Conservation (phyloP, 345 rosid species). For the Populus ilicifolia region DNA sequence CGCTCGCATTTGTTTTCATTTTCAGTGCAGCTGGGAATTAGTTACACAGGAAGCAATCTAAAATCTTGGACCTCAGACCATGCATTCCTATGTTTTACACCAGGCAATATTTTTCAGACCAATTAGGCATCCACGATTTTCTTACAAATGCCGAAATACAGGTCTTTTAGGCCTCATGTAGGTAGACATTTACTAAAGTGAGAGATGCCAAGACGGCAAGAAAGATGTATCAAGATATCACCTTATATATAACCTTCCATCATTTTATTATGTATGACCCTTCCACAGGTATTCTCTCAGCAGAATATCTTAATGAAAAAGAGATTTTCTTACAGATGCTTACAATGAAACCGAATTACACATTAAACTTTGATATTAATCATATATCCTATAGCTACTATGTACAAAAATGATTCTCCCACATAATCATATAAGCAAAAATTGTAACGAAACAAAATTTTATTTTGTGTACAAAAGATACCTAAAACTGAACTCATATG, state of each 20-base stretch:
- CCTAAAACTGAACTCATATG: slow-evolving; percentile 75
- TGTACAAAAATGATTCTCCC: slow-evolving; percentile 27
- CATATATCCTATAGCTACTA: slow-evolving; percentile 19
- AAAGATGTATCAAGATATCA: neutral
- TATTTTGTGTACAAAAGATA: slow-evolving; percentile 48
- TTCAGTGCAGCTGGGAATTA: slow-evolving; percentile 6
- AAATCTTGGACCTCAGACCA: too few relatives aligned
- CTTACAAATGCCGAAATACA: too few relatives aligned
- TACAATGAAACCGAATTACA: slow-evolving; percentile 17
- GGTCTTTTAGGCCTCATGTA: too few relatives aligned
- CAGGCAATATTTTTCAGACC: too few relatives aligned
- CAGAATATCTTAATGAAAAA: neutral
- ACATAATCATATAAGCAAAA: slow-evolving; percentile 3
- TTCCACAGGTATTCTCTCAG: neutral
- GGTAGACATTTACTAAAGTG: neutral
- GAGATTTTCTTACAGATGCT: slow-evolving; percentile 1
- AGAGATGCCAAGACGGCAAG: neutral
- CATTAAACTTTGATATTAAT: slow-evolving; percentile 11
- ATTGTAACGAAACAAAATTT: slow-evolving; percentile 6
- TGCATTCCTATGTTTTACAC: too few relatives aligned
- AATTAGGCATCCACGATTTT: neutral
- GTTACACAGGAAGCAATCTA: neutral
- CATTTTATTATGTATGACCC: neutral
- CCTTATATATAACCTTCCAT: neutral
- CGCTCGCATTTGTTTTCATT: slow-evolving; percentile 2